Conservation (phyloP, 2,329 filamentous ascomycete genomes). For the Teratosphaeria viscida region DNA sequence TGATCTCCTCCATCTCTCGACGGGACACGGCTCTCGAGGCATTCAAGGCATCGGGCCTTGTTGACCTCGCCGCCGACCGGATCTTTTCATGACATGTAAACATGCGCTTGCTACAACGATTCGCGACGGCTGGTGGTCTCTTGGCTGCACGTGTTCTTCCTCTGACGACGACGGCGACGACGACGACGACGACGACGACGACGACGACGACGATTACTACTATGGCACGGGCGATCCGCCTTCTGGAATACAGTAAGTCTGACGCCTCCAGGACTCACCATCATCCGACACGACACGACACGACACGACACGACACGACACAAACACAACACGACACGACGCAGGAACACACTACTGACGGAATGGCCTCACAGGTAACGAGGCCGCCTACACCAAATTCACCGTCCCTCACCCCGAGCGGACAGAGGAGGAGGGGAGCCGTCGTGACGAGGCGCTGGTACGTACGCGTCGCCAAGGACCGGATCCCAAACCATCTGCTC, state of each 20-base stretch:
- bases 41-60: not conserved
- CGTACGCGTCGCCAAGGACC: slow-evolving; percentile 21
- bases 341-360: not conserved
- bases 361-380: slow-evolving; percentile 7
- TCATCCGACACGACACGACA: no score
- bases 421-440: slow-evolving; percentile 6
- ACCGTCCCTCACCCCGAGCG: slow-evolving; percentile 20
- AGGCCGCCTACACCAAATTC: slow-evolving; percentile 30
- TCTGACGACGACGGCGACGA: no score
- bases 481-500: not conserved
- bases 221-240: slow-evolving; percentile 2
- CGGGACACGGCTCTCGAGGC: not conserved
- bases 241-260: slow-evolving; percentile 14
- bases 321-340: not conserved
- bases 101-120: slow-evolving; percentile 10
- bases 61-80: not conserved
- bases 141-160: slow-evolving; percentile 1
- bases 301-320: not conserved
- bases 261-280: not conserved
- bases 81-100: not conserved
- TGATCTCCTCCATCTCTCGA: not conserved
- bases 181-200: no score
- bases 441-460: slow-evolving; percentile 30
- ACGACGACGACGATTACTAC: not conserved
- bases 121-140: slow-evolving; percentile 19